A percentile compares a stretch with the other conserved stretches of the same genome.
Evolutionary conservation across 768 basidiomycete genomes (phyloP).

Genomic region (Boletus insuetus): DNA sequence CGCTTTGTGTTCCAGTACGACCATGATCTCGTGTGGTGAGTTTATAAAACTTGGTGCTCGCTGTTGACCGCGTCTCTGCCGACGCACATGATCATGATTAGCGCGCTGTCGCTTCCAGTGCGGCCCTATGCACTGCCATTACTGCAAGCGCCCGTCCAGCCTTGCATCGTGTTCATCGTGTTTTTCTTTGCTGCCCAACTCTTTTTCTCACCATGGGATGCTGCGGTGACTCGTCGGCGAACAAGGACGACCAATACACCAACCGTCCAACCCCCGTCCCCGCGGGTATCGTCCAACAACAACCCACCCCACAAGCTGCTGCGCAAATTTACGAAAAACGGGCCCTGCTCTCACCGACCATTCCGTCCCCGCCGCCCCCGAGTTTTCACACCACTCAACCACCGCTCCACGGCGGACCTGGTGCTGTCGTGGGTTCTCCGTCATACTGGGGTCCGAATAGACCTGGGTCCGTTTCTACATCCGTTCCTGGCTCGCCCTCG

Average conservation of each 20-base stretch:
- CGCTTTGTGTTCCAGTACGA: too few species aligned
- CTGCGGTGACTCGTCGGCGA: constrained; percentile 45
- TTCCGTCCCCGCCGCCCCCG: constrained; percentile 48
- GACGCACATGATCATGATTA: background rate
- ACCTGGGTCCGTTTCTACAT: constrained; percentile 1
- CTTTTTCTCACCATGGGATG: constrained; percentile 50
- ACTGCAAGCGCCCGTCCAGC: constrained; percentile 9
- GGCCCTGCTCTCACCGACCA: constrained; percentile 37
- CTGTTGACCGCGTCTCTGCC: background rate
- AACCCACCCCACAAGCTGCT: constrained; percentile 44
- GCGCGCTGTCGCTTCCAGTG: constrained; percentile 2
- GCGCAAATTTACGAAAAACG: constrained; percentile 41
- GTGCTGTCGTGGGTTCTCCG: background rate
- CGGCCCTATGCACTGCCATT: constrained; percentile 13
- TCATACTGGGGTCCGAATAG: too few species aligned
- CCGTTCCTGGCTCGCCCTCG: constrained; percentile 35
- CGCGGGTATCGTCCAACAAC: constrained; percentile 44
- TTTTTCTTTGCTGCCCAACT: background rate
- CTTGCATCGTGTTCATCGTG: too few species aligned
- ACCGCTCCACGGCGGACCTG: constrained; percentile 25
- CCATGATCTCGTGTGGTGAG: too few species aligned
- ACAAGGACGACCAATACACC: constrained; percentile 30
- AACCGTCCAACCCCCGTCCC: constrained; percentile 32
- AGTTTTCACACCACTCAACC: constrained; percentile 25
- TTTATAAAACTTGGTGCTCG: too few species aligned